phyloP scores from a whole-genome alignment of 768 basidiomycete genomes.

The Serendipita sp. region DNA sequence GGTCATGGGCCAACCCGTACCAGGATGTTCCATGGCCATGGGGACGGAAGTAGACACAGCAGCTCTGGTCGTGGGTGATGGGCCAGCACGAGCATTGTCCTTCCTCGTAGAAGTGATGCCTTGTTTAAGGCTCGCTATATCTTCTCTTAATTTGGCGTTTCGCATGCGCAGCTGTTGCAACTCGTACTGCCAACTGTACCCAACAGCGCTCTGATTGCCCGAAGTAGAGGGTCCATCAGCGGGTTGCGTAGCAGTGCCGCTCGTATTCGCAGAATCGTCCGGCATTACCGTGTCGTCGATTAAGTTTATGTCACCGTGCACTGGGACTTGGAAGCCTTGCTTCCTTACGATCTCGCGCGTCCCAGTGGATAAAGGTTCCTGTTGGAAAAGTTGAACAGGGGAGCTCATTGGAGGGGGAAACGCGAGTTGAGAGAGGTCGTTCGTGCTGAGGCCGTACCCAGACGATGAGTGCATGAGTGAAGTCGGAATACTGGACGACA shows the following conservation, averaged over 20 bases:
- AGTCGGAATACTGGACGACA: neutral
- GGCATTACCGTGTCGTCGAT: neutral
- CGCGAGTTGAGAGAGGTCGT: neutral
- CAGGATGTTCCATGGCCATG: too few relatives aligned
- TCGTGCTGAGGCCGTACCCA: constrained; percentile 4
- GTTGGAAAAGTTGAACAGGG: neutral
- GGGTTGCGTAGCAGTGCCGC: neutral
- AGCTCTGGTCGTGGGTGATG: too few relatives aligned
- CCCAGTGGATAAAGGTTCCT: neutral
- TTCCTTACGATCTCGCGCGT: neutral
- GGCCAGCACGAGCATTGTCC: too few relatives aligned
- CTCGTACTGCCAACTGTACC: constrained; percentile 29
- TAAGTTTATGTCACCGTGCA: neutral
- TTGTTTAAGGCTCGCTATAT: constrained; percentile 15
- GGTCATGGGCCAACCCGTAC: too few relatives aligned
- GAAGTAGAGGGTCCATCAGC: neutral
- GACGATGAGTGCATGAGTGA: neutral
- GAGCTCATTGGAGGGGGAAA: neutral
- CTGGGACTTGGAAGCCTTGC: neutral
- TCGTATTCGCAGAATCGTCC: neutral
- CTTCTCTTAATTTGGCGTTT: constrained; percentile 21
- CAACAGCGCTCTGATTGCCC: neutral
- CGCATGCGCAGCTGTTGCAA: constrained; percentile 22
- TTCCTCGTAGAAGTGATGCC: neutral
- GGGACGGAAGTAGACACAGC: too few relatives aligned